These are phyloP conservation scores for Syncephalastrum monosporum DNA, from an alignment of 371 early-diverging fungal genomes.

Conservation along the genomic window DNA sequence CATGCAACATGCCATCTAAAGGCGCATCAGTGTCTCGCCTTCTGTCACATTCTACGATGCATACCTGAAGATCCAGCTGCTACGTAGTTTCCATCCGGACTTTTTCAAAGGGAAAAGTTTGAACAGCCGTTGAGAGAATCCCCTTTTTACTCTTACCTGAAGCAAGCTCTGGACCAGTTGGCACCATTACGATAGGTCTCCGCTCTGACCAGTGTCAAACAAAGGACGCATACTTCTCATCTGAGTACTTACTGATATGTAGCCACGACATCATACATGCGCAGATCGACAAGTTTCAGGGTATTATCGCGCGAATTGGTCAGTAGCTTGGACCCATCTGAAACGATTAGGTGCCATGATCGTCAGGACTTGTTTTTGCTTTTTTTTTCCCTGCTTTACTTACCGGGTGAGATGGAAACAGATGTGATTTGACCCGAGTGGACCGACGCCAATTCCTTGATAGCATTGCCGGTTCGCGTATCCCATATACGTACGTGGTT, in stretches of 20 bases:
- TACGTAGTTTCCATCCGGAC: slow-evolving; percentile 85
- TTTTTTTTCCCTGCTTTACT: background rate
- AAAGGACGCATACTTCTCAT: background rate
- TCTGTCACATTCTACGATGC: background rate
- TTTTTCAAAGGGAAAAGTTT: slow-evolving; percentile 23
- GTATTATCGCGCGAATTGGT: slow-evolving; percentile 94
- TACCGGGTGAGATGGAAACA: slow-evolving; percentile 72
- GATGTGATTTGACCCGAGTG: slow-evolving; percentile 91
- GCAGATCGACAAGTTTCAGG: slow-evolving; percentile 77
- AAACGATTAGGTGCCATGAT: background rate
- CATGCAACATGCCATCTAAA: slow-evolving; percentile 70
- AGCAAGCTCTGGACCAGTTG: slow-evolving; percentile 89
- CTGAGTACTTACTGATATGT: slow-evolving; percentile 55
- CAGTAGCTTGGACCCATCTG: slow-evolving; percentile 69
- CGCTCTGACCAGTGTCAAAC: slow-evolving; percentile 42
- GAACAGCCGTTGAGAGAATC: slow-evolving; percentile 3
- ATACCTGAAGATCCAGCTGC: slow-evolving; percentile 77
- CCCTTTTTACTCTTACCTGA: slow-evolving; percentile 49
- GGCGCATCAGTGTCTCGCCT: background rate
- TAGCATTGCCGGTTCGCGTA: slow-evolving; percentile 73
- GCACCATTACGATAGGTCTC: slow-evolving; percentile 77
- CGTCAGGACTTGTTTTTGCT: background rate
- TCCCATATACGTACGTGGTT: slow-evolving; percentile 92
- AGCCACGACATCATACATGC: slow-evolving; percentile 72
- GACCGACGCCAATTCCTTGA: slow-evolving; percentile 79